Percentiles rank a stretch among this genome's conserved stretches.
Conservation (phyloP, 768 basidiomycete species). For the Pleurotus ostreatus region DNA sequence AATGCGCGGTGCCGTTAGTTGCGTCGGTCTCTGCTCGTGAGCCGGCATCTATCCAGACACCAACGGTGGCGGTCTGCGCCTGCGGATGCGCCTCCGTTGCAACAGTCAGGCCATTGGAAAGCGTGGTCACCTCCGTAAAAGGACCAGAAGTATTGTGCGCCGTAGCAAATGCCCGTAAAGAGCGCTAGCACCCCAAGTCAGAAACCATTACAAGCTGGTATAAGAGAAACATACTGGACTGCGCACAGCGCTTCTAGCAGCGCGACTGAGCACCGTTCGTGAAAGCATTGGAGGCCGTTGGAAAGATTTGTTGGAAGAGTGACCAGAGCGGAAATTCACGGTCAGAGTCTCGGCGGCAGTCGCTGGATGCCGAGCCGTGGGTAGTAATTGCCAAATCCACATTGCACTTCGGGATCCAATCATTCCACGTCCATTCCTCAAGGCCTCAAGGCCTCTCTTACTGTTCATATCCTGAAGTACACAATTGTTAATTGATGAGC, state of each 20-base stretch:
- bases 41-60: constrained; percentile 98
- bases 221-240: constrained; percentile 26
- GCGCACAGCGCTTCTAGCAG: constrained; percentile 36
- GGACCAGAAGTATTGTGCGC: constrained; percentile 64
- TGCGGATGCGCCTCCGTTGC: constrained; percentile 89
- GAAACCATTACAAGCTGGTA: neutral
- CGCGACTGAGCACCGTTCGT: constrained; percentile 40
- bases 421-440: too few species aligned
- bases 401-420: too few species aligned
- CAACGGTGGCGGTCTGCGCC: constrained; percentile 96
- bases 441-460: too few species aligned
- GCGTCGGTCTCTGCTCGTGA: constrained; percentile 93
- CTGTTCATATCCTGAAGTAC: too few species aligned
- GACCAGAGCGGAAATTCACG: constrained; percentile 4
- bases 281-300: constrained; percentile 26
- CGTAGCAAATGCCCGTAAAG: constrained; percentile 72
- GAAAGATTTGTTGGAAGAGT: neutral
- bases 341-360: neutral
- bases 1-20: constrained; percentile 96
- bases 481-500: too few species aligned
- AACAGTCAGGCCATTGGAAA: constrained; percentile 92
- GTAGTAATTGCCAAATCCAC: neutral
- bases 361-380: neutral
- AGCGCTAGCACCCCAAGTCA: constrained; percentile 29
- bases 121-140: constrained; percentile 85